These are phyloP conservation scores for Clarireedia hainanense DNA, from an alignment of 2,329 filamentous ascomycete genomes.

Conservation along the genomic window DNA sequence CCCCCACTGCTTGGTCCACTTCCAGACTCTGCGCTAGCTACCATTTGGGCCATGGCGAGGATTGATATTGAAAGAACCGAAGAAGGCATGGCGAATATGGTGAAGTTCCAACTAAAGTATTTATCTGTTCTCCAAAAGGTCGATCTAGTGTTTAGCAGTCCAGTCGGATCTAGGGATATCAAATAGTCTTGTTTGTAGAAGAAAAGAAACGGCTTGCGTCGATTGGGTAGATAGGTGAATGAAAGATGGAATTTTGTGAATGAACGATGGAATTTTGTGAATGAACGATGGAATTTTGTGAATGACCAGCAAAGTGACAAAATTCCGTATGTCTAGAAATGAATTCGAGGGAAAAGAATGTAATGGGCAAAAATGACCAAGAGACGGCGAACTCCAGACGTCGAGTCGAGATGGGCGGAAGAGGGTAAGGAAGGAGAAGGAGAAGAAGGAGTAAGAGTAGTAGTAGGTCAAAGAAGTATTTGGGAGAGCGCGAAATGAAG, in stretches of 20 bases:
- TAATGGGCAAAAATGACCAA: constrained; percentile 1
- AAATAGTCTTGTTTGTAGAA: neutral
- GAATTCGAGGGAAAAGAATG: constrained; percentile 3
- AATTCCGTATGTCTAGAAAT: neutral
- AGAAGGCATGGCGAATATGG: constrained; percentile 17
- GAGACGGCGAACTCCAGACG: neutral
- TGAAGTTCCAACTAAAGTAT: neutral
- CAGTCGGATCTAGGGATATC: neutral
- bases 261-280: constrained; percentile 7
- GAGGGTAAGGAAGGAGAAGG: neutral
- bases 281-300: constrained; percentile 9
- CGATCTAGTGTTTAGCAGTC: neutral
- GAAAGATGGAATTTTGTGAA: constrained; percentile 7
- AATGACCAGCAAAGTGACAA: constrained; percentile 10
- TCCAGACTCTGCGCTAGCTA: constrained; percentile 9
- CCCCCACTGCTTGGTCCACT: neutral
- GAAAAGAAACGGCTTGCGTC: constrained; percentile 4
- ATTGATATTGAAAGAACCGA: constrained; percentile 15
- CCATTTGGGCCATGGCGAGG: constrained; percentile 17
- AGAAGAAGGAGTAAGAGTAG: neutral
- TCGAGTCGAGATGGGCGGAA: neutral
- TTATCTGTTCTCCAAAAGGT: neutral
- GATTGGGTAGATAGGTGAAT: constrained; percentile 4
- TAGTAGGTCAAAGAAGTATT: neutral
- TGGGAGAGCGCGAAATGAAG: neutral